These are phyloP conservation scores for Durusdinium trenchii DNA, from an alignment of 73 alveolate species.

Conservation along the genomic window DNA sequence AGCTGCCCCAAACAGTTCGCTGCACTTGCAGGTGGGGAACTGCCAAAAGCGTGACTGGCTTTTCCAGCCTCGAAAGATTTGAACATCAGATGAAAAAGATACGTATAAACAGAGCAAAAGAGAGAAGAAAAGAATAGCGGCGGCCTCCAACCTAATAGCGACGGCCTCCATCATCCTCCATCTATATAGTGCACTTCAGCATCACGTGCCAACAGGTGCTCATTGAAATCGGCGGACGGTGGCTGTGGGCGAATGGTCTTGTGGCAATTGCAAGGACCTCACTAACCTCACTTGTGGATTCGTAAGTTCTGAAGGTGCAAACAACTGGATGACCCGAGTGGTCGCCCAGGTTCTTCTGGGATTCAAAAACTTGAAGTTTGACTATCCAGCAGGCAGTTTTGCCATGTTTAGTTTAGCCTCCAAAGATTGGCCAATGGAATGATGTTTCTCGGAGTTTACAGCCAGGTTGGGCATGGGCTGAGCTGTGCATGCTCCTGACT, in stretches of 20 bases:
- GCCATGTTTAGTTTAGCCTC: too few relatives aligned
- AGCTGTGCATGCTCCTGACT: neutral
- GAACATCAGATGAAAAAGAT: too few relatives aligned
- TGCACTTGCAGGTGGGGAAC: neutral
- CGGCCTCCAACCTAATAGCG: too few relatives aligned
- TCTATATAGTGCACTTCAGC: too few relatives aligned
- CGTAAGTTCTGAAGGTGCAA: neutral
- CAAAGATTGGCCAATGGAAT: neutral
- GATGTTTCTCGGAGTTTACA: neutral
- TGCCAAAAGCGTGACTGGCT: too few relatives aligned
- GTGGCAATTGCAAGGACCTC: neutral
- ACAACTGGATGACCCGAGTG: neutral
- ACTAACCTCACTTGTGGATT: neutral
- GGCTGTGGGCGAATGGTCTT: slow-evolving; percentile 61
- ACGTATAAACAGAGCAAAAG: too few relatives aligned
- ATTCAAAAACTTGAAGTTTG: slow-evolving; percentile 48
- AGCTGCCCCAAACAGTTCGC: slow-evolving; percentile 3
- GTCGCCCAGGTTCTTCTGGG: slow-evolving; percentile 19
- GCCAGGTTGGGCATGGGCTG: slow-evolving; percentile 75
- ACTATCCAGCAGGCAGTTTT: slow-evolving; percentile 55
- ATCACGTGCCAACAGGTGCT: slow-evolving; percentile 59
- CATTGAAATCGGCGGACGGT: slow-evolving; percentile 41
- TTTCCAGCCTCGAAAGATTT: too few relatives aligned
- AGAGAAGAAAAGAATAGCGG: too few relatives aligned
- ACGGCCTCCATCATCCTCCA: too few relatives aligned